Base-by-base conservation (phyloP, 139 green algal species). In the Bryopsis sp. region DNA sequence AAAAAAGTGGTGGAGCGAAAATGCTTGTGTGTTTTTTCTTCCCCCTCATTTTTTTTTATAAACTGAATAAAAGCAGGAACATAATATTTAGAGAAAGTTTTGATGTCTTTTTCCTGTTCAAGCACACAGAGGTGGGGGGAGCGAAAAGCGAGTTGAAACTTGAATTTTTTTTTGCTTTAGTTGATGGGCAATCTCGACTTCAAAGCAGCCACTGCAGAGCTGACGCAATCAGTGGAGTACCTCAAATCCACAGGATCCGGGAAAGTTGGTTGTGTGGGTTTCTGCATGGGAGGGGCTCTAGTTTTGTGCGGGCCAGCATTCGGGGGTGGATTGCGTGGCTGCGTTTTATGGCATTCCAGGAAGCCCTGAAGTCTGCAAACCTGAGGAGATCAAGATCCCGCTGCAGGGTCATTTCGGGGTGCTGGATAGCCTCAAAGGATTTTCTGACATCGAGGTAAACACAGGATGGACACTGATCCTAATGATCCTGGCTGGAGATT, bases 181-280 rank as follows among this genome's bases (percentile, higher is more conserved):
- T 38, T 85, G 59, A 72, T 87, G 67, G 32, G 46, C 29, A 82
- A 85, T 58, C 70, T 88, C 61, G 83, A 87, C 70, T 89, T 64
- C 34, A 46, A 38, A 3, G 1, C 24, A 11, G 83, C 80, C 3
- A 71, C 81, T 4, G 68, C 81, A 5, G 82, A 89, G 67, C 78
- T 89, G 29, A 79, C 58, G 36, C n/a, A 74, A n/a, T 81, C 82
- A 31, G 81, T 76, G 22, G 28, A 81, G 47, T 84, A 67, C n/a
- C 61, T 88, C 37, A 62, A 71, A 1, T 33, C 74, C 4, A 57
- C 37, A 80, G 85, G 81, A 74, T 65, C 58, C 43, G 32, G 32
- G 15, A 65, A 65, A 39, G 58, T 65, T 6, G 58, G 58, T 29
- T 64, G 19, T 31, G 15, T 74, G 28, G 68, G 68, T 19, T 74